Evolutionary conservation across 352 stramenopile species (phyloP), one percentile per base, ranked within the genome.

Genomic region (Globisporangium nagaii): DNA sequence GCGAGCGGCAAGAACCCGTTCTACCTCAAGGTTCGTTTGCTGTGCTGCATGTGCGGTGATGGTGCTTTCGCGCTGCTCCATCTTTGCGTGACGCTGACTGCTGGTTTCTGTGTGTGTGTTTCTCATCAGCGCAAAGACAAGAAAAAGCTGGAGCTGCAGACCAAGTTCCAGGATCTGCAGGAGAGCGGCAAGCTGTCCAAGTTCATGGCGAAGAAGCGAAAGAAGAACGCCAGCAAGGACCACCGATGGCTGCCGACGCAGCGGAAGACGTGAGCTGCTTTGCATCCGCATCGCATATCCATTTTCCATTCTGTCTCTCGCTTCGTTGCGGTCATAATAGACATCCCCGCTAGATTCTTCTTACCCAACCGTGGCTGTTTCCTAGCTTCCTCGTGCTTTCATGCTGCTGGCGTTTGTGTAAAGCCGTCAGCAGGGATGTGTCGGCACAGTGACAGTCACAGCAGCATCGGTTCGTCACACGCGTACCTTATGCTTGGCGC

Each of bases 171-270:
- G 57, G 84, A 93, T 48, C 63, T 97, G 27, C 76, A 93, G 58
- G 81, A 93, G 40, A 83, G 73, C 17, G 90, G 90, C n/a, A 86
- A 80, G 41, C 64, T 97, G 45, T 88, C 83, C 47, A 96, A 96
- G 63, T 97, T 96, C 58, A 92, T 97, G 86, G 86, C 90, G 48
- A 96, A 96, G 66, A 95, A 95, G 57, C 78, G 90, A 48, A 96
- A 96, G 74, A 96, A 95, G 73, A 97, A 97, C 62, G 88, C 90
- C 41, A 93, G 83, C 66, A 97, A 97, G 54, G 90, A 97, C 61
- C 86, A 96, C 70, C 68, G 86, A 54, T 97, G 88, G 84, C 53
- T 97, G 48, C 90, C 90, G 4, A 93, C 82, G 30, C 74, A 89
- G 58, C 79, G 84, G 60, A 94, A 91, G 69, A 55, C 63, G 10